These are phyloP conservation scores for Cucurbita pepo DNA, from an alignment of 306 rosid species.

Conservation along the genomic window DNA sequence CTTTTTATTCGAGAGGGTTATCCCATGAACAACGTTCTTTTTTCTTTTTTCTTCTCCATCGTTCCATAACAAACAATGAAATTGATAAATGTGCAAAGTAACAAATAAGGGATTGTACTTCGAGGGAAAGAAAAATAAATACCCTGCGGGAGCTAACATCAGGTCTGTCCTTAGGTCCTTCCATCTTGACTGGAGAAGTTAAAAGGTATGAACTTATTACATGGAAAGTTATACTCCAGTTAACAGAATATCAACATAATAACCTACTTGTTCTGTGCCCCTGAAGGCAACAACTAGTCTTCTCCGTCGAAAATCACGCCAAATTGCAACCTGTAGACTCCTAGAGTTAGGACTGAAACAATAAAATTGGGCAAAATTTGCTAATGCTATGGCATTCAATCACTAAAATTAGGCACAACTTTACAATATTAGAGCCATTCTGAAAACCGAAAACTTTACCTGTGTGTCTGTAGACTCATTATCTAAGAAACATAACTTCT, in stretches of 20 bases:
- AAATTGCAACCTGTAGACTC: constrained; percentile 73
- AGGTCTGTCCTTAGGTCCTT: constrained; percentile 85
- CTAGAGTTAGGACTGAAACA: constrained; percentile 10
- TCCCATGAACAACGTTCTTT: neutral
- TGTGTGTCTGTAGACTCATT: constrained; percentile 76
- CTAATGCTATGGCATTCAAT: neutral
- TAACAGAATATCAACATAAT: constrained; percentile 5
- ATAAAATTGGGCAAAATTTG: constrained; percentile 6
- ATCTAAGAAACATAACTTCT: constrained; percentile 81
- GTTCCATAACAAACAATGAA: neutral
- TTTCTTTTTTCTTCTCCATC: neutral
- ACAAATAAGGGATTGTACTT: neutral
- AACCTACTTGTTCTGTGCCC: constrained; percentile 86
- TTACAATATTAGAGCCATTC: constrained; percentile 2
- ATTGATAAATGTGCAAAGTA: neutral
- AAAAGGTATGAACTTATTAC: constrained; percentile 1
- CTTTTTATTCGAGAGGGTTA: neutral
- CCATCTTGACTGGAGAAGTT: constrained; percentile 57
- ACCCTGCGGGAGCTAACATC: constrained; percentile 84
- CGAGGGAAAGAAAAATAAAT: constrained; percentile 9
- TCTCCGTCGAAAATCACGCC: constrained; percentile 70
- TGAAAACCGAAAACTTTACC: constrained; percentile 27
- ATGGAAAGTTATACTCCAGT: constrained; percentile 1
- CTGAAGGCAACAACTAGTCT: constrained; percentile 83
- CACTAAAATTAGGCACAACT: neutral